Base-by-base conservation (phyloP, 2,329 filamentous ascomycete species). In the Cladosporium phlei region DNA sequence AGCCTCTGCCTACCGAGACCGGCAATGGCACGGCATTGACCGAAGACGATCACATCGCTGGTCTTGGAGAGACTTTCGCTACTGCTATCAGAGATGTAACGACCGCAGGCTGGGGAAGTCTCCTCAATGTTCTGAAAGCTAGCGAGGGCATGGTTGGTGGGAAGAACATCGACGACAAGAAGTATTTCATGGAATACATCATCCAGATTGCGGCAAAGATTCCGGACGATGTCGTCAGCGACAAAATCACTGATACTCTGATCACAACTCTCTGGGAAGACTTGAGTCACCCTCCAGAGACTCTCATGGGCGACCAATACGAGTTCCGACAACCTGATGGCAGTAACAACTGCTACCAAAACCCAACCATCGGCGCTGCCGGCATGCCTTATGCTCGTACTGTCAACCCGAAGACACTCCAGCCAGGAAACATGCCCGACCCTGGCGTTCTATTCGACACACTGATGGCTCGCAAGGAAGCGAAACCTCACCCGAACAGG, bases 301-400 rank as follows among this genome's bases (percentile, higher is more conserved):
- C 56, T 10, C 59, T 72, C 40, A 61, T 76, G 6, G 67, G 66
- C 14, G 49, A 64, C n/a, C 62, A 72, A 40, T 73, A 63, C 50
- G 63, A 70, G 45, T 76, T 70, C 52, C 64, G 73, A n/a, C 64
- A 67, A 39, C 69, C 73, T 4, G 72, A 75, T 57, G 73, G 73
- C 20, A 74, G 71, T 1, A 65, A 67, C 49, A 76, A 76, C 61
- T 86, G 81, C 57, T 72, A 81, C 38, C 66, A 80, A 16, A 71
- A 77, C 55, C 83, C 84, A 2, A 71, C 80, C 43, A 68, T 88
- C 22, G 84, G 84, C 2, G 74, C 73, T 28, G 82, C 84, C 8
- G 77, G 77, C 10, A 79, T 78, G n/a, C 75, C 81, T 0, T 88
- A 88, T 57, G 83, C 84, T 19, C 76, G 83, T 51, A 80, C 80